Percentiles rank a stretch among this genome's conserved stretches.
Evolutionary conservation across 2,329 filamentous ascomycete species (phyloP).

Genomic region (Aspergillus hortae): DNA sequence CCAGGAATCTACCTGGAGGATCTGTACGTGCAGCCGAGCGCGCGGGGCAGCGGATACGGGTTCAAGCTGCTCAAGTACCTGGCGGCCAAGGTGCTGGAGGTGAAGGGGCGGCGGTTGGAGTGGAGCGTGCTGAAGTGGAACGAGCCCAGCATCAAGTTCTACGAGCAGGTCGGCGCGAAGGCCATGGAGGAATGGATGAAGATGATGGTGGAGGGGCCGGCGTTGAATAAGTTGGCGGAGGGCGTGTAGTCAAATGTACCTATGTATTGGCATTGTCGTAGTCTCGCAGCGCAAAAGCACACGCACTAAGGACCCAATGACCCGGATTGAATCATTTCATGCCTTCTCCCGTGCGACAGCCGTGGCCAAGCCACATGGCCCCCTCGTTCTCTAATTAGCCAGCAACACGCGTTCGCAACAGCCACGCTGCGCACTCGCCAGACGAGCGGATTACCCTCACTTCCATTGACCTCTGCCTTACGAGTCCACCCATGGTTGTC

Average conservation of each 20-base stretch:
- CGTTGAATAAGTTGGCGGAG: conserved; percentile 39
- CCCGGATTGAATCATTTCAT: too few relatives aligned
- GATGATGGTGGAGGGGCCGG: conserved; percentile 49
- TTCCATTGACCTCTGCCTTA: too few relatives aligned
- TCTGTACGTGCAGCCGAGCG: conserved; percentile 71
- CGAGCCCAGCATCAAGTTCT: conserved; percentile 83
- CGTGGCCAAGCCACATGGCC: too few relatives aligned
- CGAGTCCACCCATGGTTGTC: too few relatives aligned
- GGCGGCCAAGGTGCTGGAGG: conserved; percentile 72
- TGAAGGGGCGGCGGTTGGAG: conserved; percentile 73
- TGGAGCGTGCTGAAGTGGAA: conserved; percentile 96
- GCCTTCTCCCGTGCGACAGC: too few relatives aligned
- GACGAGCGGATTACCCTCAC: too few relatives aligned
- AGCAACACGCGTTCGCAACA: too few relatives aligned
- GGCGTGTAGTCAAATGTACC: conserved; percentile 3
- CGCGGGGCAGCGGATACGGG: conserved; percentile 76
- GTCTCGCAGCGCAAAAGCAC: too few relatives aligned
- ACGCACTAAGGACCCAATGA: too few relatives aligned
- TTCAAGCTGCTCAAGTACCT: conserved; percentile 69
- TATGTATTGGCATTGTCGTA: too few relatives aligned
- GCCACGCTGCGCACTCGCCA: too few relatives aligned
- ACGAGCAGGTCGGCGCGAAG: conserved; percentile 50
- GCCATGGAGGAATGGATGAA: conserved; percentile 48
- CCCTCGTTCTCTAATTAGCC: too few relatives aligned
- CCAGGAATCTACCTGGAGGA: conserved; percentile 93